Conservation (phyloP, 768 basidiomycete genomes). For the Sporobolomyces phaffii region DNA sequence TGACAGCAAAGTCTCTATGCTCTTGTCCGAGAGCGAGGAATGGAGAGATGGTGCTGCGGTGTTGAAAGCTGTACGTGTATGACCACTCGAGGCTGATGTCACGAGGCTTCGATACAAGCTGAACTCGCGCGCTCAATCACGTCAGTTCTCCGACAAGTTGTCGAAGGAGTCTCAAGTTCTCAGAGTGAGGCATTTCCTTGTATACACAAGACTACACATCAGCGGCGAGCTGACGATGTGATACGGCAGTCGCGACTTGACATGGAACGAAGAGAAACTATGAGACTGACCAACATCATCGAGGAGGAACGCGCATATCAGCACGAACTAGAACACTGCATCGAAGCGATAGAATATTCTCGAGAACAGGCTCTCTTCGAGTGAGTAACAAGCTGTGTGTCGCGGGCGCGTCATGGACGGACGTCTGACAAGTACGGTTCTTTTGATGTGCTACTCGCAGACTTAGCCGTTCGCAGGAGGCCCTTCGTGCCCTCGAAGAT, state of each 20-base stretch:
- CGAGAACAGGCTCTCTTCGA: slow-evolving; percentile 10
- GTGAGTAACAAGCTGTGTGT: neutral
- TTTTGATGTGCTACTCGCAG: no score
- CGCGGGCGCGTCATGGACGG: no score
- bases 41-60: slow-evolving; percentile 15
- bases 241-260: slow-evolving; percentile 16
- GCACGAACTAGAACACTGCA: slow-evolving; percentile 4
- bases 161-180: neutral
- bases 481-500: no score
- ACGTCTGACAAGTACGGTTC: no score
- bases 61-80: slow-evolving; percentile 18
- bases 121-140: no score
- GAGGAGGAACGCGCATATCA: slow-evolving; percentile 6
- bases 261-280: slow-evolving; percentile 19
- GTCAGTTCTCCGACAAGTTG: neutral
- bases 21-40: slow-evolving; percentile 9
- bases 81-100: neutral
- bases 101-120: no score
- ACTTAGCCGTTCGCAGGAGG: no score
- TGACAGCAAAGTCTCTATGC: slow-evolving; percentile 9
- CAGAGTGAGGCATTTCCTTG: neutral
- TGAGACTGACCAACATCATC: neutral
- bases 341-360: slow-evolving; percentile 10
- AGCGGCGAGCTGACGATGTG: no score
- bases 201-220: no score